Evolutionary conservation across 78 protist genomes (phyloP).

Genomic region (Protostelium mycophagum): DNA sequence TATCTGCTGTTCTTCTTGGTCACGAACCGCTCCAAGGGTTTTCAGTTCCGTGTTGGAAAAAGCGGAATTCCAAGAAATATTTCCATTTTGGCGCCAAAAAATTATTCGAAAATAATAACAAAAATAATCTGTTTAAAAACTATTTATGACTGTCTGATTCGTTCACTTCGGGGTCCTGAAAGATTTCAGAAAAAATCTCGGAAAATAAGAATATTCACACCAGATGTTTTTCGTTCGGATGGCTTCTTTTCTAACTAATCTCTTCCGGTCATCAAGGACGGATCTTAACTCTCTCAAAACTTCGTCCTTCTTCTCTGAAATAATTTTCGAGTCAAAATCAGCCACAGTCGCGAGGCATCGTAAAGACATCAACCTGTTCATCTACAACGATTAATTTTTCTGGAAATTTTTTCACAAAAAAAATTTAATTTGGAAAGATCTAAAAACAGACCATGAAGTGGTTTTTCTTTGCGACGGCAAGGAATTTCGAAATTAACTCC

Average conservation of each 20-base stretch:
- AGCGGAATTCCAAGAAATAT: no score
- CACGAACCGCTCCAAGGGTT: no score
- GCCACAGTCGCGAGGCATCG: background rate
- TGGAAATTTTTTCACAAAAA: background rate
- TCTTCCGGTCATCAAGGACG: slow-evolving; percentile 42
- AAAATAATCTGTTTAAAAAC: no score
- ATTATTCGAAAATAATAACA: no score
- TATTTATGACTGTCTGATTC: no score
- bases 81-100: no score
- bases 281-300: slow-evolving; percentile 22
- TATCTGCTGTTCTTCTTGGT: no score
- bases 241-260: slow-evolving; percentile 53
- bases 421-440: no score
- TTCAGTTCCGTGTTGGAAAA: no score
- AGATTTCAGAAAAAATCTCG: no score
- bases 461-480: background rate
- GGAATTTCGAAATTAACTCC: background rate
- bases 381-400: background rate
- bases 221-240: slow-evolving; percentile 41
- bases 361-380: background rate
- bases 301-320: background rate
- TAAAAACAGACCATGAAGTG: background rate
- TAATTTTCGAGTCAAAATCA: background rate
- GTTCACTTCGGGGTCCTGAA: no score
- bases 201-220: no score